Conservation (phyloP, 768 basidiomycete species). For the Hortiboletus campestris region DNA sequence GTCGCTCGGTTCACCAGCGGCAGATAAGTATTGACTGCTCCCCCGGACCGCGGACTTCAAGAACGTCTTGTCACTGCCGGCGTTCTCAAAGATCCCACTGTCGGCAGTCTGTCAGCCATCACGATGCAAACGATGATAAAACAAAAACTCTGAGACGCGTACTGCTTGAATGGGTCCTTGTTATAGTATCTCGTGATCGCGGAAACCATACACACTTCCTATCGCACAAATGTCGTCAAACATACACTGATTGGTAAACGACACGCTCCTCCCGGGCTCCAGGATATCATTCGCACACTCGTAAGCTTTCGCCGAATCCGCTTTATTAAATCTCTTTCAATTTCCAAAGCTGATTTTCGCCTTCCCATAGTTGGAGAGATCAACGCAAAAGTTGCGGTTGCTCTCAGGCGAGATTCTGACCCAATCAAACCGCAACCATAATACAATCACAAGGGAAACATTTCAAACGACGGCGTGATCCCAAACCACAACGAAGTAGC, state of each 20-base stretch:
- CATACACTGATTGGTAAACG: no score
- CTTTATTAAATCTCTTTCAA: conserved; percentile 6
- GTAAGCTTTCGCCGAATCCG: no score
- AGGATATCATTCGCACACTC: background rate
- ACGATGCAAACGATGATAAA: background rate
- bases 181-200: no score
- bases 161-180: conserved; percentile 51
- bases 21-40: conserved; percentile 42
- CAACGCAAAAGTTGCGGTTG: conserved; percentile 41
- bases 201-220: no score
- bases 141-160: no score
- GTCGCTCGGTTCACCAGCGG: conserved; percentile 32
- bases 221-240: no score
- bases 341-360: conserved; percentile 53
- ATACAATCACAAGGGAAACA: no score
- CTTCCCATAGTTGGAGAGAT: conserved; percentile 52
- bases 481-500: no score
- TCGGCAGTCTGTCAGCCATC: background rate
- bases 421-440: background rate
- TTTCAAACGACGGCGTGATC: no score
- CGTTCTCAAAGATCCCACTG: conserved; percentile 42
- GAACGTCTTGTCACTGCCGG: conserved; percentile 27
- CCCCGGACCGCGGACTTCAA: no score
- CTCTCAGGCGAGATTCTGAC: conserved; percentile 45
- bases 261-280: background rate